Evolutionary conservation across 331 rosid species (phyloP), one percentile per base, ranked within the genome.

Genomic region (Acacia pycnantha): DNA sequence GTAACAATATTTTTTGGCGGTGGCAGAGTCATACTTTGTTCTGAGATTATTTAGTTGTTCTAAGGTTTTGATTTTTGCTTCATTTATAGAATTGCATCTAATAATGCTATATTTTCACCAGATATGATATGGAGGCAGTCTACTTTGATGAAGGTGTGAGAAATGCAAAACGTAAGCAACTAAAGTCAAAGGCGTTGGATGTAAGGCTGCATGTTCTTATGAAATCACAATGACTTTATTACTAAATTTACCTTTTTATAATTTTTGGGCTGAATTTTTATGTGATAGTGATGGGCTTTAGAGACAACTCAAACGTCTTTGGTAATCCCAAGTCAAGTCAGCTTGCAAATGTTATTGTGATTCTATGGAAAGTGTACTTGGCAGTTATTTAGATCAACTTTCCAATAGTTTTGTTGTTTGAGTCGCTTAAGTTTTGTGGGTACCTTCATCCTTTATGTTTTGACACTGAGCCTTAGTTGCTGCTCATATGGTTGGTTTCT

Each of bases 71-170:
- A 22, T 67, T 16, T 26, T 75, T 73, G 40, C 5, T 37, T 24
- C 19, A 10, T 21, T 5, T 16, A 47, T 24, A 48, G n/a, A 35
- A 44, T 41, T 81, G 8, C 8, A 18, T 37, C 54, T 70, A 44
- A 8, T 67, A 68, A 84, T 87, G 61, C 75, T 37, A 44, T 80
- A 74, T 81, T 82, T 77, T 77, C 66, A 53, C 65, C 82, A 94
- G 97, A 85, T 94, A 94, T 73, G 97, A 94, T 56, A 73, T 40
- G 78, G 97, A 94, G 89, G 84, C 94, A 14, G 64, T 79, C 40
- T 94, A 89, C 90, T 94, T 90, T 84, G 94, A 92, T 7, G 95
- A 92, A 86, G 76, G 89, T 81, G 97, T 92, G 62, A 87, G 94
- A 87, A 86, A 87, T 71, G 88, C 91, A 74, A 94, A 91, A 82